phyloP scores from a whole-genome alignment of 805 yeast species.

The Wickerhamomyces queroliae region DNA sequence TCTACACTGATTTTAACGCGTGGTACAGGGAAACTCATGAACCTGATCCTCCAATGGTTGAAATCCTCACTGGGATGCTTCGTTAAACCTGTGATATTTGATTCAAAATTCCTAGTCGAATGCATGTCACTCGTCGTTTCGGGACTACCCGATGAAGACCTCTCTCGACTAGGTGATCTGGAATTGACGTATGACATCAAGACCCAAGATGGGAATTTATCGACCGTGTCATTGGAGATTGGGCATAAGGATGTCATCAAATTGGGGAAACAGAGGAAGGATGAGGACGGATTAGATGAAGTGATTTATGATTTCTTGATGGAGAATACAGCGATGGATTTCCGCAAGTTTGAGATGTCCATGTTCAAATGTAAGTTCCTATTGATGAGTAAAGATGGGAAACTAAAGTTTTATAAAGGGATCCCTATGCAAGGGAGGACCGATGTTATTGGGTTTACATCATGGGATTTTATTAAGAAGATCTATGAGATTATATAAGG shows the following conservation, averaged over 20 bases:
- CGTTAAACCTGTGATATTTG: slow-evolving; percentile 20
- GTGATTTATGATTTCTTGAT: slow-evolving; percentile 17
- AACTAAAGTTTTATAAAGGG: slow-evolving; percentile 14
- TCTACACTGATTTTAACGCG: slow-evolving; percentile 9
- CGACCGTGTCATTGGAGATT: slow-evolving; percentile 21
- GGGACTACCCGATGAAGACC: slow-evolving; percentile 10
- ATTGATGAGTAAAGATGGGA: slow-evolving; percentile 16
- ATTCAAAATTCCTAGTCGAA: slow-evolving; percentile 17
- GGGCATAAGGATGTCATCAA: slow-evolving; percentile 18
- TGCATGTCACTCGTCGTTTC: slow-evolving; percentile 20
- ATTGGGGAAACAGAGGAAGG: slow-evolving; percentile 6
- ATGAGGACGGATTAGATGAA: slow-evolving; percentile 9
- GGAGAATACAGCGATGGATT: slow-evolving; percentile 24
- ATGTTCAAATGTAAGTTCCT: slow-evolving; percentile 16
- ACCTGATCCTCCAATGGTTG: slow-evolving; percentile 23
- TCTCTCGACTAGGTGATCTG: slow-evolving; percentile 20
- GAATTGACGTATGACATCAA: slow-evolving; percentile 19
- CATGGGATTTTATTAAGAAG: slow-evolving; percentile 19
- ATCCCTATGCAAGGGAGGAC: slow-evolving; percentile 14
- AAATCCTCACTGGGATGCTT: slow-evolving; percentile 20
- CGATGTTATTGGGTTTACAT: slow-evolving; percentile 16
- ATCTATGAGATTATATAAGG: slow-evolving; percentile 9
- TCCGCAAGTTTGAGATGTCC: slow-evolving; percentile 16
- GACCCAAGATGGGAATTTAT: slow-evolving; percentile 19
- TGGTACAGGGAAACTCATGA: slow-evolving; percentile 12